Evolutionary conservation across 805 yeast genomes (phyloP), one percentile per base, ranked within the genome.

Genomic region (Schwanniomyces yamadae): DNA sequence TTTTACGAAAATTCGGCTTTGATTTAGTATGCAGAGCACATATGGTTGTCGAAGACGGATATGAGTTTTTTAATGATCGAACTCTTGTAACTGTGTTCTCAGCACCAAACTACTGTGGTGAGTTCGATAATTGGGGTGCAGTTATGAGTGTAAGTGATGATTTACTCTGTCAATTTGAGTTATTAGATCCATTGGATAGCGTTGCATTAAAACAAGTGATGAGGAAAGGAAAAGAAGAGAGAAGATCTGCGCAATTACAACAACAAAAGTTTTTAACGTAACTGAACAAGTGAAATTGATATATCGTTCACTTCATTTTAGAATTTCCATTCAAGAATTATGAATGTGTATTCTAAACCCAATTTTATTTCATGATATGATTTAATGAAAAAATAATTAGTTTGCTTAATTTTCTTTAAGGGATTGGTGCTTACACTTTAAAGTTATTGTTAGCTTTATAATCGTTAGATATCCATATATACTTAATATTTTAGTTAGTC

Each of bases 61-160:
- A 85, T 54, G 93, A 85, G 55, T 85, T 85, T 55, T 85, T 82
- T 57, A 81, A 80, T 41, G 80, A 78, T 52, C 66, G 87, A 49
- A 80, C 79, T 54, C 64, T 85, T 38, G 93, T 85, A 1, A 85
- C 95, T 0, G 80, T 85, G 1, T 85, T 85, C 50, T 76, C 82
- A 42, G 95, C 93, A 4, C 95, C 95, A 3, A 85, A 85, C 54
- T 85, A 85, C 51, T 82, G 90, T 63, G 90, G 90, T 6, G 89
- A 82, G 54, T 82, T 82, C 59, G 78, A 81, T 48, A 82, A 82
- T 52, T 82, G 82, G 77, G 90, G 90, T 84, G 99, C 99, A 2
- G 97, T 91, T 4, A 91, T 91, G 98, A 82, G 95, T 49, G 98
- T 91, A 11, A 78, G 87, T 44, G 96, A 91, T 45, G 97, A 91